These are phyloP conservation scores for Cercospora nicotianae DNA, from an alignment of 2,329 filamentous ascomycete genomes.

Conservation along the genomic window DNA sequence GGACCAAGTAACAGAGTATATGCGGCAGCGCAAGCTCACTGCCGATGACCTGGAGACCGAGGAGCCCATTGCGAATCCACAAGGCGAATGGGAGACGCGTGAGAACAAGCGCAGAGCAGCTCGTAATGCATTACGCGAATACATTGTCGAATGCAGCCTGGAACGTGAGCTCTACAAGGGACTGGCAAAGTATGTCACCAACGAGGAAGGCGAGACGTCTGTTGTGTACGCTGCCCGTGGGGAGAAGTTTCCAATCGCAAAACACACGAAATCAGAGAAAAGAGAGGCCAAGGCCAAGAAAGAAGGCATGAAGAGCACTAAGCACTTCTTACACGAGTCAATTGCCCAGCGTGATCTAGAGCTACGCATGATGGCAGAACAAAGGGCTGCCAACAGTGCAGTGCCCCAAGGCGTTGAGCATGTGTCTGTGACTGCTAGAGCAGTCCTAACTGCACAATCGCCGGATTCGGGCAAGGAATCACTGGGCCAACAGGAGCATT, in stretches of 20 bases:
- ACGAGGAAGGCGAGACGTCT: constrained; percentile 6
- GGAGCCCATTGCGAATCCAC: neutral
- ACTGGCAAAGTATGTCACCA: constrained; percentile 13
- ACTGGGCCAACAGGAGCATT: neutral
- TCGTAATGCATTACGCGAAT: constrained; percentile 13
- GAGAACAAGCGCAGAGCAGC: constrained; percentile 10
- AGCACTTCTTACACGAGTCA: constrained; percentile 5
- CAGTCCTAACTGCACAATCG: neutral
- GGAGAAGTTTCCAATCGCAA: constrained; percentile 13
- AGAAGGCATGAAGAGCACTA: constrained; percentile 1
- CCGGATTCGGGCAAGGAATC: neutral
- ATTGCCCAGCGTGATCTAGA: constrained; percentile 14
- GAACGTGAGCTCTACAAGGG: constrained; percentile 14
- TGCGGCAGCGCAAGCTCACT: constrained; percentile 4
- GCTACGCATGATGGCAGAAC: neutral
- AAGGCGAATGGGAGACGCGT: constrained; percentile 1
- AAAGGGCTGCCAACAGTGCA: neutral
- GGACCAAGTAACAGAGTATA: neutral
- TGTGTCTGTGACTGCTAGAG: neutral
- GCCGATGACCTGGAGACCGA: constrained; percentile 10
- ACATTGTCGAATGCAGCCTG: constrained; percentile 11
- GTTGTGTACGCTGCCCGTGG: constrained; percentile 12
- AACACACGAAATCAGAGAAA: constrained; percentile 6
- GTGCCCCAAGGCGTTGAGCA: neutral
- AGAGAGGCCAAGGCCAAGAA: constrained; percentile 8